Conservation (phyloP, 805 yeast genomes). For the Diddensiella transvaalensis region DNA sequence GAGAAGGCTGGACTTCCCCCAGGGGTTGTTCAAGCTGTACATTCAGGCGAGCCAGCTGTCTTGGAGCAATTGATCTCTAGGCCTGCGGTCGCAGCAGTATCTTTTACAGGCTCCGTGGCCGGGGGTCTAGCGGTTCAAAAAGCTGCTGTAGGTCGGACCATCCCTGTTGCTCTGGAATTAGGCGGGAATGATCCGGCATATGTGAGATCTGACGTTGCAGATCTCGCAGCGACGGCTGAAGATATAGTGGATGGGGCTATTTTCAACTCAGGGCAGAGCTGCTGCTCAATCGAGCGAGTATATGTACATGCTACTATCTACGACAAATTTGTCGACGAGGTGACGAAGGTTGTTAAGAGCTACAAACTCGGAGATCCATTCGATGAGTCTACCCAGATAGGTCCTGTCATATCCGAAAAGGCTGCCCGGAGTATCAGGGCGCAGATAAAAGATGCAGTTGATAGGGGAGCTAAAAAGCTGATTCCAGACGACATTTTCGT, state of each 20-base stretch:
- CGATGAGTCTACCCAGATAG: conserved; percentile 63
- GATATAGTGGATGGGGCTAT: conserved; percentile 71
- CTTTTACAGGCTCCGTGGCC: conserved; percentile 87
- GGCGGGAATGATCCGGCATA: conserved; percentile 92
- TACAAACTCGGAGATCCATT: conserved; percentile 79
- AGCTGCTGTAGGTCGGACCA: conserved; percentile 70
- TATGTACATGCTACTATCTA: conserved; percentile 73
- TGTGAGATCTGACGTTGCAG: conserved; percentile 71
- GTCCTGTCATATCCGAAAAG: conserved; percentile 53
- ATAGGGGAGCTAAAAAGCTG: conserved; percentile 50
- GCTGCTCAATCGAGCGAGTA: conserved; percentile 89
- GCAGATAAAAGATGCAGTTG: conserved; percentile 47
- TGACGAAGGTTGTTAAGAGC: conserved; percentile 45
- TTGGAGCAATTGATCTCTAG: conserved; percentile 67
- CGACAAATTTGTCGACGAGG: conserved; percentile 59
- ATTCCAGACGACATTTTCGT: conserved; percentile 53
- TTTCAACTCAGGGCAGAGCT: conserved; percentile 89
- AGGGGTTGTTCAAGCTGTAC: conserved; percentile 75
- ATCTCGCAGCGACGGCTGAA: conserved; percentile 60
- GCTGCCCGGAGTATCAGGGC: conserved; percentile 47
- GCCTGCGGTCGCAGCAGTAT: conserved; percentile 69
- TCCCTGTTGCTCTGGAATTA: conserved; percentile 79
- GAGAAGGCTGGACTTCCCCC: conserved; percentile 78
- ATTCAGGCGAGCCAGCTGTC: conserved; percentile 66
- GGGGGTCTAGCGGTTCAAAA: conserved; percentile 65